These are phyloP conservation scores for Phoenix roebelenii DNA, from an alignment of 176 grass and related monocot genomes.

Conservation along the genomic window DNA sequence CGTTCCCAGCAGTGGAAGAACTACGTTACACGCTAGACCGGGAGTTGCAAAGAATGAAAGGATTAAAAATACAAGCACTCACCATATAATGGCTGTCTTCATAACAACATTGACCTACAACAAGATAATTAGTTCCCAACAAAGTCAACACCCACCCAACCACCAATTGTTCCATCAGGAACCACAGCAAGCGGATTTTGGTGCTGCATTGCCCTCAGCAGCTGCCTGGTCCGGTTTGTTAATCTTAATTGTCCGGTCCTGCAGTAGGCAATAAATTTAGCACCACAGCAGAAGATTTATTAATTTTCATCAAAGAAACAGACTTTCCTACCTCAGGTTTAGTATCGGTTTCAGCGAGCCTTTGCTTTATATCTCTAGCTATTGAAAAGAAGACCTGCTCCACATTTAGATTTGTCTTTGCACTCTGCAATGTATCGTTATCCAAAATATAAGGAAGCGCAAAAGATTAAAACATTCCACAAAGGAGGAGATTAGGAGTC, in stretches of 20 bases:
- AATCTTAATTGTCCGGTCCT: slow-evolving; percentile 21
- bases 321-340: slow-evolving; percentile 3
- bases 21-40: neutral
- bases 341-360: slow-evolving; percentile 13
- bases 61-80: slow-evolving; percentile 17
- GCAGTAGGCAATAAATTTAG: neutral
- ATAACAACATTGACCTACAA: slow-evolving; percentile 10
- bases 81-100: neutral
- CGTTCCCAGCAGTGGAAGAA: no score
- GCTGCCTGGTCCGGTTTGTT: slow-evolving; percentile 18
- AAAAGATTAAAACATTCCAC: neutral
- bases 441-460: neutral
- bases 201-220: neutral
- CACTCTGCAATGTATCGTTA: slow-evolving; percentile 4
- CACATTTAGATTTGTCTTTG: slow-evolving; percentile 18
- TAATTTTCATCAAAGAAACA: neutral
- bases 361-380: slow-evolving; percentile 21
- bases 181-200: slow-evolving; percentile 15
- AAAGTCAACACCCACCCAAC: neutral
- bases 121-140: slow-evolving; percentile 9
- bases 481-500: neutral
- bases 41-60: slow-evolving; percentile 1
- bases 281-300: neutral
- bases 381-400: slow-evolving; percentile 22
- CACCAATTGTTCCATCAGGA: slow-evolving; percentile 3